These are phyloP conservation scores for Vitis cinerea DNA, from an alignment of 164 flowering plant genomes.

Conservation along the genomic window DNA sequence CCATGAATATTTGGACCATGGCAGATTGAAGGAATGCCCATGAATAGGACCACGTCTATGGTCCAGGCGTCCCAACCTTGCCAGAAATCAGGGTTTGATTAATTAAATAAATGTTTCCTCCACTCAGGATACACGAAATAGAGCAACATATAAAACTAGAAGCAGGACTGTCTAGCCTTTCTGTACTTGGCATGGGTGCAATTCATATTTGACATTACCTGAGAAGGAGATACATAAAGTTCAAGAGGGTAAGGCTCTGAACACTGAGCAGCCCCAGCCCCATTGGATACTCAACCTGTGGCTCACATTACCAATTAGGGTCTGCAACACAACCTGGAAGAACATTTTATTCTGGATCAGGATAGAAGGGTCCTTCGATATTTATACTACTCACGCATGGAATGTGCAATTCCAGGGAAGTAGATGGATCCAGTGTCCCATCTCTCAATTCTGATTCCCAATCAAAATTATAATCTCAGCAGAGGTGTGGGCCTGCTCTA, in stretches of 20 bases:
- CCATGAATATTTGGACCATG: neutral
- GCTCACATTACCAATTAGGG: conserved; percentile 4
- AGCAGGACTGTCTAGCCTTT: too few relatives aligned
- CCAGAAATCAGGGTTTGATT: neutral
- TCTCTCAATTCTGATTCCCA: neutral
- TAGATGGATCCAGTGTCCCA: too few relatives aligned
- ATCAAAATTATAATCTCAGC: too few relatives aligned
- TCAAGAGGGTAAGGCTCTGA: neutral
- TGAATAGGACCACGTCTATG: conserved; percentile 10
- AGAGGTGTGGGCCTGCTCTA: too few relatives aligned
- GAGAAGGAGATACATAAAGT: conserved; percentile 14
- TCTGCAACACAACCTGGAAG: conserved; percentile 5
- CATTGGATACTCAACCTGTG: conserved; percentile 22
- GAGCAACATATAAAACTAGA: too few relatives aligned
- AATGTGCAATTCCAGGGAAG: conserved; percentile 15
- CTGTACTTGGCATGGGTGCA: too few relatives aligned
- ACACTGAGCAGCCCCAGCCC: conserved; percentile 3
- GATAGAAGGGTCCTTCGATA: neutral
- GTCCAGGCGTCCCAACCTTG: neutral
- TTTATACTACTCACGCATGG: conserved; percentile 19
- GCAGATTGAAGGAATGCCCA: neutral
- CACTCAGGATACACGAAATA: too few relatives aligned
- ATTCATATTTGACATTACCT: conserved; percentile 20
- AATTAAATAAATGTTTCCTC: too few relatives aligned
- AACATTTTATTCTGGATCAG: neutral